Evolutionary conservation across 2,329 filamentous ascomycete genomes (phyloP), one percentile per base, ranked within the genome.

Genomic region (Neonectria ditissima): DNA sequence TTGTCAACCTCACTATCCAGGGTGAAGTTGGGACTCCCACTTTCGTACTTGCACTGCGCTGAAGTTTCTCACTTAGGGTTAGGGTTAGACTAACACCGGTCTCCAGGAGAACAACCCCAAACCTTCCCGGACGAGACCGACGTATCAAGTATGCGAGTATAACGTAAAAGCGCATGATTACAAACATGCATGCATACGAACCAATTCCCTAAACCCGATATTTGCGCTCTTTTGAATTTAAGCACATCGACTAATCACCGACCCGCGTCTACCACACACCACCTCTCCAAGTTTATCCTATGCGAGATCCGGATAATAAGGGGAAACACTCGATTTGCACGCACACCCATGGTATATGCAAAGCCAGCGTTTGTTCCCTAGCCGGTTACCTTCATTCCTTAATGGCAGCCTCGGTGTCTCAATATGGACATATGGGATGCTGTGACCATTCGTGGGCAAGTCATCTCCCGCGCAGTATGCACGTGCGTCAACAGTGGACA

Each of bases 401-500:
- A 4, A 6, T 50, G 3, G 10, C n/a, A 20, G 10, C n/a, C n/a
- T 43, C 44, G 44, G 44, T 50, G 44, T 51, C 55, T 43, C 32
- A 43, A 57, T 41, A 39, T 37, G 44, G 45, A 57, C 39, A 20
- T 11, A 16, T 20, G 18, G 16, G 24, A 9, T 57, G 22, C 30
- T 39, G 24, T 8, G 44, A 9, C 22, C 16, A 20, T 18, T 18
- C 10, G 13, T 16, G 32, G 41, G 39, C 55, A 57, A 57, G 44
- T 50, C 32, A 32, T 28, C 28, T 24, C 4, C 24, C 32, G 8
- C 1, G 22, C 24, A 37, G 20, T 43, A 43, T 48, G 34, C 44
- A 57, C 44, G 55, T 57, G 55, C 34, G 45, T 22, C 16, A 16
- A 28, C 11, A 14, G 4, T 20, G 22, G 43, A 24, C 45, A 50